Conservation (phyloP, 352 stramenopile species). For the Globisporangium viniferum region DNA sequence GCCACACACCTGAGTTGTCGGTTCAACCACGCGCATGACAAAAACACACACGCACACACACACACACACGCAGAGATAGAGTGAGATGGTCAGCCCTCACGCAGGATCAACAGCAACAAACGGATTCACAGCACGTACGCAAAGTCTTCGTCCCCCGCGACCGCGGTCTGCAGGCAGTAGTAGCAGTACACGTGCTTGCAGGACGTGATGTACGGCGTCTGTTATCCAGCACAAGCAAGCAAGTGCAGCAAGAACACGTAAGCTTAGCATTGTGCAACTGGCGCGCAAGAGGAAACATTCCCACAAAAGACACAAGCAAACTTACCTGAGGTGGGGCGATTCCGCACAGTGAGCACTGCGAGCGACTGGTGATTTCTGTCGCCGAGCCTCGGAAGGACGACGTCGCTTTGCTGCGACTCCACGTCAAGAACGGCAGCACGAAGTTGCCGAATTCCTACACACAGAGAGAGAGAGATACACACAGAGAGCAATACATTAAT, state of each 20-base stretch:
- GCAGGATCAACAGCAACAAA: not conserved
- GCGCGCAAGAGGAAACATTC: not conserved
- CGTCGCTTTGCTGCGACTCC: slow-evolving; percentile 35
- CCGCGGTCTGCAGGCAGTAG: slow-evolving; percentile 79
- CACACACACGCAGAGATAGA: not conserved
- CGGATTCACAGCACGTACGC: slow-evolving; percentile 33
- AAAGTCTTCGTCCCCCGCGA: slow-evolving; percentile 69
- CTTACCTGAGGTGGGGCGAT: slow-evolving; percentile 50
- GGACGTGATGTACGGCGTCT: slow-evolving; percentile 87
- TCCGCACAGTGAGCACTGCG: slow-evolving; percentile 62
- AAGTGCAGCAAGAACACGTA: not conserved
- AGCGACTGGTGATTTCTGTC: slow-evolving; percentile 7
- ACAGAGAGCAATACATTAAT: not conserved
- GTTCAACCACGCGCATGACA: slow-evolving; percentile 5
- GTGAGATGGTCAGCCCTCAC: no score
- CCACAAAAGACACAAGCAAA: not conserved
- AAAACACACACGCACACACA: not conserved
- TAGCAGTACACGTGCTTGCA: slow-evolving; percentile 88
- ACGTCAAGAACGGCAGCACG: slow-evolving; percentile 68
- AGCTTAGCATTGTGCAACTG: not conserved
- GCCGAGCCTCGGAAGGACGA: slow-evolving; percentile 13
- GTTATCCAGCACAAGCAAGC: not conserved
- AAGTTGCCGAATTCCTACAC: slow-evolving; percentile 80
- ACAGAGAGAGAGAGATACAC: not conserved
- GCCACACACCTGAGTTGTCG: slow-evolving; percentile 40